These are phyloP conservation scores for Pyrenochaeta sp. DNA, from an alignment of 2,329 filamentous ascomycete genomes.

Conservation along the genomic window DNA sequence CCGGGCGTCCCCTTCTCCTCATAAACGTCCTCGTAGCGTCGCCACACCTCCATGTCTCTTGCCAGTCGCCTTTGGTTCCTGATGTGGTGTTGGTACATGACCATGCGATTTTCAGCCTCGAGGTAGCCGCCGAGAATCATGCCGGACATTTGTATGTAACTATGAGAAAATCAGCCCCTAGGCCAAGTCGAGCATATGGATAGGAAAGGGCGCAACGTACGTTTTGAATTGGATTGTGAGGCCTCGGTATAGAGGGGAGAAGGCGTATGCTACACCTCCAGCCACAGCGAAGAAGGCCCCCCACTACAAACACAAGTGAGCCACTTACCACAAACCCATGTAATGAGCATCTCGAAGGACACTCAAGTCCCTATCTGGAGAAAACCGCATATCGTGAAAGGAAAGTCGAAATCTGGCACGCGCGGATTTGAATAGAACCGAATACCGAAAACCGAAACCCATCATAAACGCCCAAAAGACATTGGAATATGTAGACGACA, in stretches of 20 bases:
- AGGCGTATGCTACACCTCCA: conserved; percentile 67
- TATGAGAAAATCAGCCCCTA: conserved; percentile 44
- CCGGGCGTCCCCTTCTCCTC: conserved; percentile 52
- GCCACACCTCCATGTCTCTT: conserved; percentile 73
- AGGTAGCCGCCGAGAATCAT: conserved; percentile 83
- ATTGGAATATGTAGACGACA: background rate
- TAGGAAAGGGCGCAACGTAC: conserved; percentile 20
- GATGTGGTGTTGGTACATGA: conserved; percentile 71
- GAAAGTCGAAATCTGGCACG: background rate
- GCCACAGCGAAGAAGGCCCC: conserved; percentile 71
- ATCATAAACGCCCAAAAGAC: background rate
- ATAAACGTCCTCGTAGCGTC: conserved; percentile 70
- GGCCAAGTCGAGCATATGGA: background rate
- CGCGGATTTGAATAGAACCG: background rate
- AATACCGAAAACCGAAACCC: background rate
- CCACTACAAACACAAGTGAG: conserved; percentile 60
- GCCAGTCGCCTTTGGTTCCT: conserved; percentile 70
- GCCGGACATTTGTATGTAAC: conserved; percentile 83
- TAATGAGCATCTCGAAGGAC: background rate
- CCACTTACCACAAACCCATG: background rate
- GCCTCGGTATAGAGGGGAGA: conserved; percentile 76
- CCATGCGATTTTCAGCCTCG: conserved; percentile 74
- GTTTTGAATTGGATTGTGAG: conserved; percentile 49
- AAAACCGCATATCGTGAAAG: background rate
- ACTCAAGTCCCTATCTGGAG: background rate